Conservation (phyloP, 2,329 filamentous ascomycete species). For the Penicillium sp. region DNA sequence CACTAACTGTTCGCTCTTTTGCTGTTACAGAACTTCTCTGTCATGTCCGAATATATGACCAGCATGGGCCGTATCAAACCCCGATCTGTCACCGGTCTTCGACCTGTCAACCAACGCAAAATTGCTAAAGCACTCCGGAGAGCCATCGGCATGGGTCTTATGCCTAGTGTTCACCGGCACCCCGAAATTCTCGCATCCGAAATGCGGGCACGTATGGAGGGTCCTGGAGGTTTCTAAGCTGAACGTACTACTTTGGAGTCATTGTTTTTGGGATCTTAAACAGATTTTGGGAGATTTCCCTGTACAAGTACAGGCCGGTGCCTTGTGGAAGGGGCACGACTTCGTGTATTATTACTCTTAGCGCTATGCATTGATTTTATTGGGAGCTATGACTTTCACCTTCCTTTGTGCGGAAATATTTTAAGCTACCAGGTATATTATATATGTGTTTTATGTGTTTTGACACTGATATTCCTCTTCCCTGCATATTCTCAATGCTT, state of each 20-base stretch:
- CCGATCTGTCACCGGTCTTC: constrained; percentile 64
- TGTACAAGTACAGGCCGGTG: constrained; percentile 14
- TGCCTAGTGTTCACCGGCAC: constrained; percentile 84
- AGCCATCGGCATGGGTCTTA: constrained; percentile 78
- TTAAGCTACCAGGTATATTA: not conserved
- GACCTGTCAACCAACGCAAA: constrained; percentile 82
- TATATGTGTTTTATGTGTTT: not conserved
- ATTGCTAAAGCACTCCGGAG: constrained; percentile 86
- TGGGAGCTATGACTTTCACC: not conserved
- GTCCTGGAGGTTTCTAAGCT: constrained; percentile 8
- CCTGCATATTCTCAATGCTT: not conserved
- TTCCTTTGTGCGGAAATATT: not conserved
- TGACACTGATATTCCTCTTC: not conserved
- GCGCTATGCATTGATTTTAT: constrained; percentile 13
- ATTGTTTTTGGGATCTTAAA: not conserved
- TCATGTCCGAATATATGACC: constrained; percentile 83
- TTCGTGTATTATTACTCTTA: constrained; percentile 21
- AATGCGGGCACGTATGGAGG: constrained; percentile 24
- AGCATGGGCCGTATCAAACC: constrained; percentile 76
- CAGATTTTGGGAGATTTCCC: constrained; percentile 7
- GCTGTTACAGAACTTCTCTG: constrained; percentile 66
- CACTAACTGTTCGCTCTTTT: constrained; percentile 6
- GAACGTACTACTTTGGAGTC: constrained; percentile 8
- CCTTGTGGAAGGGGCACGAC: constrained; percentile 4
- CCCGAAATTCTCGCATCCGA: constrained; percentile 61